Evolutionary conservation across 2,329 filamentous ascomycete species (phyloP).

Genomic region (Cladophialophora bantiana): DNA sequence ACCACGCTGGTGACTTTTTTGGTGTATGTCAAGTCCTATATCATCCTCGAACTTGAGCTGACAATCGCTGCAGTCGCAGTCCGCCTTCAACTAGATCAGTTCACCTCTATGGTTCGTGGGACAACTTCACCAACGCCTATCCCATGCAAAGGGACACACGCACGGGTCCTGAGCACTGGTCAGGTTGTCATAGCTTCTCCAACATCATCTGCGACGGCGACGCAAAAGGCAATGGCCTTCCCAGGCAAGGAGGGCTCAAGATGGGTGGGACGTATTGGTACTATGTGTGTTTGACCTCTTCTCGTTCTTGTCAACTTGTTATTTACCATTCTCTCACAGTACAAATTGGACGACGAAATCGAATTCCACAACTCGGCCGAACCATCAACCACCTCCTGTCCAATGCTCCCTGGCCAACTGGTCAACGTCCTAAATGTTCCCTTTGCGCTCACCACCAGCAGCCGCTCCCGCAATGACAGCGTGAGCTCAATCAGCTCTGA

Average conservation of each 20-base stretch:
- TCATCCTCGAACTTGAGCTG: slow-evolving; percentile 33
- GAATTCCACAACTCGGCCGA: slow-evolving; percentile 77
- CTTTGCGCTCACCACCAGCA: slow-evolving; percentile 61
- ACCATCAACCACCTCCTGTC: slow-evolving; percentile 79
- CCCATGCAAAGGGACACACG: slow-evolving; percentile 80
- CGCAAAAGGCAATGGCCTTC: slow-evolving; percentile 57
- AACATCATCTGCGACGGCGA: slow-evolving; percentile 84
- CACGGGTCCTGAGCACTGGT: slow-evolving; percentile 79
- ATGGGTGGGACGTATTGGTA: slow-evolving; percentile 97
- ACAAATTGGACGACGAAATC: slow-evolving; percentile 78
- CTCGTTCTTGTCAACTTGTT: slow-evolving; percentile 11
- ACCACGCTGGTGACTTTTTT: slow-evolving; percentile 46
- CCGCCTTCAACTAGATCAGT: slow-evolving; percentile 63
- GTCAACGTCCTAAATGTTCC: slow-evolving; percentile 87
- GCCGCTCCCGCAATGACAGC: slow-evolving; percentile 69
- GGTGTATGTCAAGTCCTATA: slow-evolving; percentile 38
- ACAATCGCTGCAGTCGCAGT: slow-evolving; percentile 43
- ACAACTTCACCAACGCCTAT: slow-evolving; percentile 84
- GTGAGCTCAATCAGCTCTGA: slow-evolving; percentile 65
- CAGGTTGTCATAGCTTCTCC: slow-evolving; percentile 84
- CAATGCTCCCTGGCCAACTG: slow-evolving; percentile 83
- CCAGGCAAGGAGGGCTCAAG: slow-evolving; percentile 77
- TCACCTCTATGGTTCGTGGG: slow-evolving; percentile 89
- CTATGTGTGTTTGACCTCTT: slow-evolving; percentile 69
- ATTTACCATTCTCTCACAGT: slow-evolving; percentile 61